Evolutionary conservation across 345 rosid genomes (phyloP).

Genomic region (Nephelium lappaceum): DNA sequence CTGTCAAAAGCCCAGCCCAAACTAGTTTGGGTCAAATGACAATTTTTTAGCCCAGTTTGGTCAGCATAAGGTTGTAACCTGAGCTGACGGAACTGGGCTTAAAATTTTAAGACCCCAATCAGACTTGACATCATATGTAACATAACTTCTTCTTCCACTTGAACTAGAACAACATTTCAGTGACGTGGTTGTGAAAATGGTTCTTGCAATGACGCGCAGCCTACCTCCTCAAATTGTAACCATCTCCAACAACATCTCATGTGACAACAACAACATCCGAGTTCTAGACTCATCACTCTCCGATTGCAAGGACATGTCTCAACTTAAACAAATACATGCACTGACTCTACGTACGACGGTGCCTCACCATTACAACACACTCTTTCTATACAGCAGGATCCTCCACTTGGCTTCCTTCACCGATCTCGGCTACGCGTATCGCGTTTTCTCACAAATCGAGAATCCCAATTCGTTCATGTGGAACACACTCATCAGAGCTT

Average conservation of each 20-base stretch:
- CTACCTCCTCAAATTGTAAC: slow-evolving; percentile 40
- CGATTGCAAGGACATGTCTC: slow-evolving; percentile 54
- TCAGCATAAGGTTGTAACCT: no score
- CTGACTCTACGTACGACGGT: slow-evolving; percentile 56
- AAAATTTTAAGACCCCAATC: no score
- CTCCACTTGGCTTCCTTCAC: slow-evolving; percentile 54
- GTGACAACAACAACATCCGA: slow-evolving; percentile 31
- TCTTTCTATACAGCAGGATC: slow-evolving; percentile 60
- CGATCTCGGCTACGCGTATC: slow-evolving; percentile 53
- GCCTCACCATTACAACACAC: slow-evolving; percentile 42
- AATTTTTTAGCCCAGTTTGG: not conserved
- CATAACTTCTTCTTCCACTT: no score
- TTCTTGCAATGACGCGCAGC: slow-evolving; percentile 32
- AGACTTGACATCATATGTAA: no score
- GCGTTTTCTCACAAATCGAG: slow-evolving; percentile 49
- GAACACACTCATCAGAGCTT: slow-evolving; percentile 84
- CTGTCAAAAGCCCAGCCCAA: not conserved
- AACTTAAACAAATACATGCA: slow-evolving; percentile 79
- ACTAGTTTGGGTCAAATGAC: not conserved
- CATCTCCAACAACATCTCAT: slow-evolving; percentile 18
- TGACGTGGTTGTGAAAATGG: slow-evolving; percentile 28
- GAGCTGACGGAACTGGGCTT: no score
- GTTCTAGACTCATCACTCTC: slow-evolving; percentile 45
- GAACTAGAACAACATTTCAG: not conserved
- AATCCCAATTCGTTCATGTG: slow-evolving; percentile 73